phyloP scores from a whole-genome alignment of 2,329 filamentous ascomycete species.

The Cladophialophora exuberans region DNA sequence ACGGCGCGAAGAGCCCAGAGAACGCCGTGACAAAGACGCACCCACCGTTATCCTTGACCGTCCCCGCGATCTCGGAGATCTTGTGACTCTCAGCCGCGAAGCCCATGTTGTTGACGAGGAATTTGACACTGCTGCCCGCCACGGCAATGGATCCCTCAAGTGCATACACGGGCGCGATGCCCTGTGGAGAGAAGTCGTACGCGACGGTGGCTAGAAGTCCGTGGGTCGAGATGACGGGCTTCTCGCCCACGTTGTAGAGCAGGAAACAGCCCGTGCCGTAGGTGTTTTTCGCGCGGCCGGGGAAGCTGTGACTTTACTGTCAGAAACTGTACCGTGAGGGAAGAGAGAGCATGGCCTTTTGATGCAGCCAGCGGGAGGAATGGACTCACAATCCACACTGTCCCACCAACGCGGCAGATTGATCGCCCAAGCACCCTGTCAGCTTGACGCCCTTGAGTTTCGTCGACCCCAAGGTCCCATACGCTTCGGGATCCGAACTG shows the following conservation, averaged over 20 bases:
- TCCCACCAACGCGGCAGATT: constrained; percentile 77
- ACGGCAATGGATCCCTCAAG: constrained; percentile 77
- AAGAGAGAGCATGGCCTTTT: too few species aligned
- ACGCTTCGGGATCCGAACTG: constrained; percentile 70
- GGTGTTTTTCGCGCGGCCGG: constrained; percentile 78
- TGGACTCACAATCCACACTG: constrained; percentile 74
- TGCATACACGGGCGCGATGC: constrained; percentile 69
- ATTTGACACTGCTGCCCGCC: constrained; percentile 72
- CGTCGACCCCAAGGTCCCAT: constrained; percentile 64
- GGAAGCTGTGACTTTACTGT: too few species aligned
- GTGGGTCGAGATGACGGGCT: constrained; percentile 75
- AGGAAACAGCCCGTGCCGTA: constrained; percentile 82
- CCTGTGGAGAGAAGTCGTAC: constrained; percentile 65
- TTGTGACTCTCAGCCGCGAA: constrained; percentile 57
- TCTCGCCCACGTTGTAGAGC: constrained; percentile 75
- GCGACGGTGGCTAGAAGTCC: constrained; percentile 77
- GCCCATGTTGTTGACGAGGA: constrained; percentile 62
- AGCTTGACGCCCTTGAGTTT: constrained; percentile 67
- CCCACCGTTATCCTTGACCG: constrained; percentile 70
- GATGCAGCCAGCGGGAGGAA: too few species aligned
- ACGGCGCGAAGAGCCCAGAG: constrained; percentile 78
- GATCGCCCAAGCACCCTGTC: constrained; percentile 76
- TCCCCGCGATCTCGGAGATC: constrained; percentile 60
- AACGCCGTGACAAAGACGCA: constrained; percentile 81
- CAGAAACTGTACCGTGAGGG: too few species aligned